Evolutionary conservation across 2,329 filamentous ascomycete species (phyloP).

Genomic region (Xylaria hypoxylon): DNA sequence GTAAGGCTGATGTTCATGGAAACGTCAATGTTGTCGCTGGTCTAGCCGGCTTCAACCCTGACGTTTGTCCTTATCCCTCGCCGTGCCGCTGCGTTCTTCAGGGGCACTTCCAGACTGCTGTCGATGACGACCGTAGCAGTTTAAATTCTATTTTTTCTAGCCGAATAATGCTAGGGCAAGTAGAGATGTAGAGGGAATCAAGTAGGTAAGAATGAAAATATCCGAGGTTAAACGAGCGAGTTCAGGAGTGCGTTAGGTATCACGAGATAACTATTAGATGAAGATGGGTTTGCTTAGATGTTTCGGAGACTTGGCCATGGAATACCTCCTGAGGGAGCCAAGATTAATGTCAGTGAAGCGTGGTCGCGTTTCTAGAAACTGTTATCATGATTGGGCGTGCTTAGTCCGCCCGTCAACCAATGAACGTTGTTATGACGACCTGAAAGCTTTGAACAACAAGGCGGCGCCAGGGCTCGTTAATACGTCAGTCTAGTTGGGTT

Average conservation of each 20-base stretch:
- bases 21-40: constrained; percentile 38
- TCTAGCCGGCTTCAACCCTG: constrained; percentile 37
- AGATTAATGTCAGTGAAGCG: constrained; percentile 54
- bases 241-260: constrained; percentile 38
- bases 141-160: constrained; percentile 24
- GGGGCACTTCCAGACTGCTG: constrained; percentile 34
- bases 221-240: constrained; percentile 41
- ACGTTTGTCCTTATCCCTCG: constrained; percentile 28
- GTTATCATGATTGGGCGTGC: constrained; percentile 60
- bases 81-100: constrained; percentile 31
- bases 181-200: constrained; percentile 19
- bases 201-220: constrained; percentile 20
- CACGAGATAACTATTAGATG: constrained; percentile 40
- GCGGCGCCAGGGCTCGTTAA: constrained; percentile 49
- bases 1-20: constrained; percentile 52
- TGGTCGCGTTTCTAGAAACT: constrained; percentile 57
- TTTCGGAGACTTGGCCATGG: constrained; percentile 43
- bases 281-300: constrained; percentile 44
- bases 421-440: constrained; percentile 51
- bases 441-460: constrained; percentile 49
- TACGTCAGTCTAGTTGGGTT: constrained; percentile 56
- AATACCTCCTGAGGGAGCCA: constrained; percentile 44
- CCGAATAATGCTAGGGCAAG: constrained; percentile 26
- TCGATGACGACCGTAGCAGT: constrained; percentile 33
- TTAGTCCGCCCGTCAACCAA: constrained; percentile 55